phyloP scores from a whole-genome alignment of 805 yeast species.

The Starmerella powellii region DNA sequence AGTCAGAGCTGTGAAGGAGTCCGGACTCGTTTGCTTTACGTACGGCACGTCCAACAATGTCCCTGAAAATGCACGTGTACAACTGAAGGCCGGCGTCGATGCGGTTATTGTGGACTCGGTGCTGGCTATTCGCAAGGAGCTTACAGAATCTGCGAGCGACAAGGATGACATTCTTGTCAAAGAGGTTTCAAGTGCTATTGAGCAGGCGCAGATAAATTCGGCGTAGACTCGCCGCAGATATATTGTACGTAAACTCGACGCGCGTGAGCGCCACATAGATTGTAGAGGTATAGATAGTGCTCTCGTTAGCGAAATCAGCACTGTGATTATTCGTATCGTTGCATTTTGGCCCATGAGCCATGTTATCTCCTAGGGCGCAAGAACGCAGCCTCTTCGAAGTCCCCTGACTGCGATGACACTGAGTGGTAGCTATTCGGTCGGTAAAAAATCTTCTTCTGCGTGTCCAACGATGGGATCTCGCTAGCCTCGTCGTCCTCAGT shows the following conservation, averaged over 20 bases:
- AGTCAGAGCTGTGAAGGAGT: slow-evolving; percentile 78
- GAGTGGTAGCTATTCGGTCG: slow-evolving; percentile 10
- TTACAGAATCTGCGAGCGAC: slow-evolving; percentile 30
- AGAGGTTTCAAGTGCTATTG: slow-evolving; percentile 13
- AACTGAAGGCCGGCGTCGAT: slow-evolving; percentile 90
- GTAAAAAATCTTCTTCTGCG: background rate
- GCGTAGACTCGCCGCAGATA: background rate
- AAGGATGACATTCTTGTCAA: slow-evolving; percentile 12
- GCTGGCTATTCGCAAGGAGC: slow-evolving; percentile 77
- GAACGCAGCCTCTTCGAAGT: slow-evolving; percentile 27
- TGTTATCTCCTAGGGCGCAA: slow-evolving; percentile 14
- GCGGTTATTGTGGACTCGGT: slow-evolving; percentile 97
- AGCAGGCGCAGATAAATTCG: slow-evolving; percentile 6
- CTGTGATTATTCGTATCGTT: too few relatives aligned
- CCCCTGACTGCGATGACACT: slow-evolving; percentile 15
- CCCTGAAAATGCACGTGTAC: slow-evolving; percentile 71
- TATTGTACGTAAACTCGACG: background rate
- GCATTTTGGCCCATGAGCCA: too few relatives aligned
- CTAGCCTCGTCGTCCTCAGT: slow-evolving; percentile 21
- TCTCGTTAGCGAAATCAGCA: too few relatives aligned
- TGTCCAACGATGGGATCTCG: background rate
- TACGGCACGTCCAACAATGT: slow-evolving; percentile 77
- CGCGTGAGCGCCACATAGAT: too few relatives aligned
- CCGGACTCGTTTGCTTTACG: slow-evolving; percentile 86
- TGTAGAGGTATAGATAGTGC: too few relatives aligned